Evolutionary conservation across 1,139 yeast species (phyloP), one percentile per base, ranked within the genome.

Genomic region (Zhuliangozyma parablackwelliae): DNA sequence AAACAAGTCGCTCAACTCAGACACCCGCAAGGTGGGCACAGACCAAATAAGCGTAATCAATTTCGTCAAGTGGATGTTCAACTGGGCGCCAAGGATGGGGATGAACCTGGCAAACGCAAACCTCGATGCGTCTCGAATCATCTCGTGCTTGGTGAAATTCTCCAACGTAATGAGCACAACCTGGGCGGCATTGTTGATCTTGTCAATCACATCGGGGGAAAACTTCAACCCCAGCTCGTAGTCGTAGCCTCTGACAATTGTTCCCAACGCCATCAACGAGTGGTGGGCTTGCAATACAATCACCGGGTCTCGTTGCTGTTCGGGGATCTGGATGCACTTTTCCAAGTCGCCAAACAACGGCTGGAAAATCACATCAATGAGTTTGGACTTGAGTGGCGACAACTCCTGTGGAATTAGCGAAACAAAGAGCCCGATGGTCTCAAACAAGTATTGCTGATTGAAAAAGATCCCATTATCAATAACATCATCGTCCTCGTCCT

Each of bases 21-120:
- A 61, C 7, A 76, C 63, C 43, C 75, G 78, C 46, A 83, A 61
- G 51, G 78, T 74, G 33, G 75, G 78, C n/a, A 85, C 75, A 7
- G 80, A 76, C 56, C 94, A 70, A 36, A 86, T 68, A n/a, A 84
- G 67, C 3, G 86, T 76, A 41, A 92, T 78, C 41, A 90, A 72
- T 51, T 88, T 82, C 41, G 83, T 82, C 55, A 87, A 71, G 53
- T 80, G 85, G 26, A 67, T 66, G 40, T 80, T 80, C 28, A 66
- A 59, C 12, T 32, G 24, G 12, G 42, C 23, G 21, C 51, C 54
- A 45, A 90, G 66, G 27, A 90, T 69, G 16, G 95, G 89, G 39
- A 89, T 82, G 45, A 94, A 72, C 45, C 97, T 75, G 5, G 96
- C 87, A 61, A 90, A 82, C 20, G 96, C 78, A 57, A 86, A 87